Conservation (phyloP, 306 rosid genomes). For the Datisca glomerata region DNA sequence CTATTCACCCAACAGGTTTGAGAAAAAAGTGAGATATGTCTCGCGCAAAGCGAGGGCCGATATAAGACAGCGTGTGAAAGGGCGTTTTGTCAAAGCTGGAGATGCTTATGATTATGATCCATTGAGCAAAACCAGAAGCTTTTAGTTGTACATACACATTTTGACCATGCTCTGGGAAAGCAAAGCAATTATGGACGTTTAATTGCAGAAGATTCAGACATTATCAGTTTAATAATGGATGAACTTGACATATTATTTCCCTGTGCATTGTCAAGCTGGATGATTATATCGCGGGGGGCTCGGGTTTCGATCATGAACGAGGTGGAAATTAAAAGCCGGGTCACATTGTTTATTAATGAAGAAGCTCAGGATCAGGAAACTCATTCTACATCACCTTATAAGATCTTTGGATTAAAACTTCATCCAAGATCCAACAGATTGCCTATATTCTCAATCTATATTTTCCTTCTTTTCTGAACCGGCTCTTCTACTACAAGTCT, state of each 20-base stretch:
- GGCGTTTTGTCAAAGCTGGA: constrained; percentile 92
- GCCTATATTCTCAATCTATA: not conserved
- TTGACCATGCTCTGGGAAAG: no score
- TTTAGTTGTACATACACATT: constrained; percentile 51
- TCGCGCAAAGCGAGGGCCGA: constrained; percentile 97
- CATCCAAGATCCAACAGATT: constrained; percentile 3
- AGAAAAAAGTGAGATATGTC: constrained; percentile 79
- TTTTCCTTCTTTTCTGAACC: no score
- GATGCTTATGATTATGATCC: constrained; percentile 86
- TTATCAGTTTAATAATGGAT: constrained; percentile 22
- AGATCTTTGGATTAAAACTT: constrained; percentile 11
- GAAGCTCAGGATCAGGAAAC: constrained; percentile 19
- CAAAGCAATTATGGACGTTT: no score
- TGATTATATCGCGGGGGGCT: constrained; percentile 51
- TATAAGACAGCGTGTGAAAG: constrained; percentile 85
- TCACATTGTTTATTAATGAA: constrained; percentile 18
- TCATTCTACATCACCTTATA: constrained; percentile 22
- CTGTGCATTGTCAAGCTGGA: constrained; percentile 34
- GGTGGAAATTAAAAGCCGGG: constrained; percentile 22
- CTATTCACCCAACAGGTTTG: constrained; percentile 36
- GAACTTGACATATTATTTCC: constrained; percentile 30
- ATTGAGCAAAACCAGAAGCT: constrained; percentile 79
- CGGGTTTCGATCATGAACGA: constrained; percentile 25
- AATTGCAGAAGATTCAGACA: constrained; percentile 15
- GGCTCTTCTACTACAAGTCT: no score